Conservation (phyloP, 2,329 filamentous ascomycete species). For the Aspergillus sp. region DNA sequence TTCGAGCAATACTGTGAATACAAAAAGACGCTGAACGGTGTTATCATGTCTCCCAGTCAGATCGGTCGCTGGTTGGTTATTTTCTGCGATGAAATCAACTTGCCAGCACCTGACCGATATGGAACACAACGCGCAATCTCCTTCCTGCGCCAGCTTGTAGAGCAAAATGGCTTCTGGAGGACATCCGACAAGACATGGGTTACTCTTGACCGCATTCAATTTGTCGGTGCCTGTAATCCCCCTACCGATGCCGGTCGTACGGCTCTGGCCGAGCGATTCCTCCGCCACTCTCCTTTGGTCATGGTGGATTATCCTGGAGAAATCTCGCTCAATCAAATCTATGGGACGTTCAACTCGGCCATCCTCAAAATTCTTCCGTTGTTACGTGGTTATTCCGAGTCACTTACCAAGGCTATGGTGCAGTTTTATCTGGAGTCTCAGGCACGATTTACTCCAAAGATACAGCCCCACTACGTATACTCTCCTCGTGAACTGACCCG, state of each 20-base stretch:
- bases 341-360: conserved; percentile 95
- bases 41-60: conserved; percentile 92
- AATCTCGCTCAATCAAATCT: conserved; percentile 91
- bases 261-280: conserved; percentile 86
- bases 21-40: conserved; percentile 95
- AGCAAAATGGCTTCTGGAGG: conserved; percentile 99
- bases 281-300: conserved; percentile 94
- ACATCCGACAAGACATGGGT: conserved; percentile 98
- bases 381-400: conserved; percentile 90
- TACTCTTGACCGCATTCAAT: conserved; percentile 94
- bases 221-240: conserved; percentile 97
- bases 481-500: conserved; percentile 96
- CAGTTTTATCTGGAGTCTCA: conserved; percentile 95
- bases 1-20: conserved; percentile 99
- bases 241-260: conserved; percentile 97
- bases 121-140: conserved; percentile 96
- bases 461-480: conserved; percentile 98
- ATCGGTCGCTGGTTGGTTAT: conserved; percentile 97
- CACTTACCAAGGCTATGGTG: conserved; percentile 96
- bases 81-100: conserved; percentile 99
- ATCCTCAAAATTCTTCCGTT: conserved; percentile 95
- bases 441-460: conserved; percentile 88
- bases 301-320: conserved; percentile 99
- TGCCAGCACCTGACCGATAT: conserved; percentile 96
- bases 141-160: conserved; percentile 93